phyloP scores from a whole-genome alignment of 1,284 basidiomycete species.

The Ustilago bromivora region DNA sequence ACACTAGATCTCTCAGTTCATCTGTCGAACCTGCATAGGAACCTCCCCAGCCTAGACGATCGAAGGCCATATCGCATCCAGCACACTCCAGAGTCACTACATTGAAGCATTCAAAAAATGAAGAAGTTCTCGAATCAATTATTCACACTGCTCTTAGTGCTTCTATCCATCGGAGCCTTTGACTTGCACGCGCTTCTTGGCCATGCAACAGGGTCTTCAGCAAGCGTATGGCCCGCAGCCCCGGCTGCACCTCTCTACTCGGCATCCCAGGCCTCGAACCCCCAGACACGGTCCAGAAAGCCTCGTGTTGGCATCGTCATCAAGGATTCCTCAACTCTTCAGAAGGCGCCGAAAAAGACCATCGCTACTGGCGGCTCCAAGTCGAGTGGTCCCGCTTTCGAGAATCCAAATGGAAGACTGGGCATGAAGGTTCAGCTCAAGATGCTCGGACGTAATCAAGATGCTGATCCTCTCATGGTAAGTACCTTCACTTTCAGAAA shows the following conservation, averaged over 20 bases:
- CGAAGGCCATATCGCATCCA: background rate
- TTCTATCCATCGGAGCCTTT: constrained; percentile 50
- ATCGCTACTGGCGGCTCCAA: constrained; percentile 15
- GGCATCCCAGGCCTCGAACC: background rate
- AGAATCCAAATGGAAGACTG: constrained; percentile 19
- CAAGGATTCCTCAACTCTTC: constrained; percentile 12
- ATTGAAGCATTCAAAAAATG: constrained; percentile 20
- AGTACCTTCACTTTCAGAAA: constrained; percentile 3
- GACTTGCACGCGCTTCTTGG: constrained; percentile 31
- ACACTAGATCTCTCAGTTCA: background rate
- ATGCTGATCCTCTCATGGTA: constrained; percentile 47
- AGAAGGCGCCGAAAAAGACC: constrained; percentile 15
- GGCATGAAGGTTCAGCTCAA: constrained; percentile 53
- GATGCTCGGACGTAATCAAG: constrained; percentile 17
- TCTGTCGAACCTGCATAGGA: background rate
- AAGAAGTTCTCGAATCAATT: constrained; percentile 42
- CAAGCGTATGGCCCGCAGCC: constrained; percentile 21
- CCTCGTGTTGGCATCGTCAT: constrained; percentile 54
- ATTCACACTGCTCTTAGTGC: constrained; percentile 52
- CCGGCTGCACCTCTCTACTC: constrained; percentile 23
- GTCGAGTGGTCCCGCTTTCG: constrained; percentile 17
- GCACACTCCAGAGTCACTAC: background rate
- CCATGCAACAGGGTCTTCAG: background rate
- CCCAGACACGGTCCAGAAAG: constrained; percentile 21
- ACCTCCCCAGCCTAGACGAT: background rate